Percentiles rank a stretch among this genome's conserved stretches.
Evolutionary conservation across 2,329 filamentous ascomycete species (phyloP).

Genomic region (Blumeria graminis): DNA sequence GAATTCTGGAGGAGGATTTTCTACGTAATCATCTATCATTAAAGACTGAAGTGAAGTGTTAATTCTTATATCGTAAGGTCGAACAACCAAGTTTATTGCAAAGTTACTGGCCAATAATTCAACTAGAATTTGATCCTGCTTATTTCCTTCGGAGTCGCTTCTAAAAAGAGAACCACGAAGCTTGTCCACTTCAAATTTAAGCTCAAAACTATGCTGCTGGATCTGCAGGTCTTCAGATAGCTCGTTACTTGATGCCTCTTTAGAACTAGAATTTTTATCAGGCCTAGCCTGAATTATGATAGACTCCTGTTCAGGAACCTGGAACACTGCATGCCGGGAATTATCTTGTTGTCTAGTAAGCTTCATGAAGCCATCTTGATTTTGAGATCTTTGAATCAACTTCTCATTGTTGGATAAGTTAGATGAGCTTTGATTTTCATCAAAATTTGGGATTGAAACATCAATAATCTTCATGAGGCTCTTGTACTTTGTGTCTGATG

Average conservation of each 20-base stretch:
- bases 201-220: conserved; percentile 80
- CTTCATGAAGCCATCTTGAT: conserved; percentile 10
- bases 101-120: conserved; percentile 83
- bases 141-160: conserved; percentile 54
- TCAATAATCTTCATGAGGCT: conserved; percentile 89
- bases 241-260: conserved; percentile 37
- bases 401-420: conserved; percentile 2
- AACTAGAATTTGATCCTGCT: conserved; percentile 60
- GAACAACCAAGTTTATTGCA: conserved; percentile 63
- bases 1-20: conserved; percentile 69
- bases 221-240: conserved; percentile 38
- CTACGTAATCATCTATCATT: conserved; percentile 84
- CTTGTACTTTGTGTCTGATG: conserved; percentile 94
- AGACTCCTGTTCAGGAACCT: conserved; percentile 47
- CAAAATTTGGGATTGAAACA: conserved; percentile 73
- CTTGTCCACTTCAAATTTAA: conserved; percentile 88
- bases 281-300: conserved; percentile 39
- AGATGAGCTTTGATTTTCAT: conserved; percentile 20
- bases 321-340: conserved; percentile 45
- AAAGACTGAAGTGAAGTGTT: conserved; percentile 73
- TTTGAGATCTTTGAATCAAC: conserved; percentile 6
- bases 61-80: conserved; percentile 79
- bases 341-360: conserved; percentile 25
- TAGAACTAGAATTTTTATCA: conserved; percentile 39
- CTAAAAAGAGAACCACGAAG: conserved; percentile 81